Percentiles rank a stretch among this genome's conserved stretches.
Conservation (phyloP, 805 yeast species). For the Metschnikowia hibisci region DNA sequence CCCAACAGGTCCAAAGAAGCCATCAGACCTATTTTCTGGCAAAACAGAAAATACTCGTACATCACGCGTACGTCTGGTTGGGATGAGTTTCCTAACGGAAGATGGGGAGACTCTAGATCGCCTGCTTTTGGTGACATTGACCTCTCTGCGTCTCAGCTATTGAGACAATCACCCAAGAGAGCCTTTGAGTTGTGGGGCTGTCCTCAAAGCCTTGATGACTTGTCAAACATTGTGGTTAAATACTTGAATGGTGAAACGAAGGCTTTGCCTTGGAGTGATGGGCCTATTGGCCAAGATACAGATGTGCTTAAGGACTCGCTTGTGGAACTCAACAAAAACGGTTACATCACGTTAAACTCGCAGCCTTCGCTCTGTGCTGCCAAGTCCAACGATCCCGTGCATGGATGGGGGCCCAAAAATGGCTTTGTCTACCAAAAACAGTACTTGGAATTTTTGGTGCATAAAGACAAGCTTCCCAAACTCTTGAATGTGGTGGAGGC, state of each 20-base stretch:
- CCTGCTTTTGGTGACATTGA: slow-evolving; percentile 95
- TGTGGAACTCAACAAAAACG: slow-evolving; percentile 58
- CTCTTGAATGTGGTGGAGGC: slow-evolving; percentile 40
- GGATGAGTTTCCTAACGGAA: slow-evolving; percentile 98
- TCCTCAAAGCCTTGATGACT: slow-evolving; percentile 58
- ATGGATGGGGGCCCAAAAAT: slow-evolving; percentile 94
- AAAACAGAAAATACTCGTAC: slow-evolving; percentile 85
- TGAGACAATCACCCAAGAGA: slow-evolving; percentile 77
- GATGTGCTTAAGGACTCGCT: slow-evolving; percentile 56
- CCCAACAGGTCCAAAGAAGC: slow-evolving; percentile 75
- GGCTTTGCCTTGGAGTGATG: slow-evolving; percentile 92
- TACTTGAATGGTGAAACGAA: slow-evolving; percentile 68
- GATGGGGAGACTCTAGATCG: slow-evolving; percentile 98
- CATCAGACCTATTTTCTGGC: slow-evolving; percentile 95
- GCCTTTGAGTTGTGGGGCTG: slow-evolving; percentile 86
- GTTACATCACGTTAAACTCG: slow-evolving; percentile 81
- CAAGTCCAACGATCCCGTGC: slow-evolving; percentile 61
- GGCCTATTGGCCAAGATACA: slow-evolving; percentile 78
- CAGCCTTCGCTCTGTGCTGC: slow-evolving; percentile 90
- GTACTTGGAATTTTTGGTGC: slow-evolving; percentile 80
- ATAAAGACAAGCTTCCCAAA: slow-evolving; percentile 43
- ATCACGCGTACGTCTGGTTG: slow-evolving; percentile 86
- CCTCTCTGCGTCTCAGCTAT: slow-evolving; percentile 69
- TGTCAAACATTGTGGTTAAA: slow-evolving; percentile 58
- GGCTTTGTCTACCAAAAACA: slow-evolving; percentile 96